Conservation (phyloP, 441 rosid species). For the Adansonia rubrostipa region DNA sequence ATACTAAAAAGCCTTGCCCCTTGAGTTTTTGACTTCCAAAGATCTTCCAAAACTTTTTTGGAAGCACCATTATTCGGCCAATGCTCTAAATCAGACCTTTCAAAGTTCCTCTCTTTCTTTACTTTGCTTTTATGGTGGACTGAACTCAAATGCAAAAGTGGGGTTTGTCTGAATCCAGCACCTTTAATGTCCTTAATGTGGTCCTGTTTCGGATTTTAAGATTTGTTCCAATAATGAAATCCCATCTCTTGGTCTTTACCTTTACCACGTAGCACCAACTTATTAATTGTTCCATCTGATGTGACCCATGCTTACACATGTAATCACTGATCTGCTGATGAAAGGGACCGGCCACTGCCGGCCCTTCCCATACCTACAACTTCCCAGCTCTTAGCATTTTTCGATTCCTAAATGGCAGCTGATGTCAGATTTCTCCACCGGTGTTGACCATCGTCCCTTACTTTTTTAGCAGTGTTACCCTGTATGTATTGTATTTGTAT, state of each 20-base stretch:
- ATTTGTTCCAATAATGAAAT: conserved; percentile 25
- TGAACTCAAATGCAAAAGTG: conserved; percentile 18
- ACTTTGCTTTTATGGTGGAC: neutral
- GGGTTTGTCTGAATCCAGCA: conserved; percentile 32
- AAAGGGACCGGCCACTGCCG: conserved; percentile 34
- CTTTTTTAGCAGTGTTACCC: neutral
- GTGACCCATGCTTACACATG: conserved; percentile 30
- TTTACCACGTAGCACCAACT: conserved; percentile 10
- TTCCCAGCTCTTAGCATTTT: neutral
- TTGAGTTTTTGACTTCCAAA: neutral
- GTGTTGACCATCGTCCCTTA: neutral
- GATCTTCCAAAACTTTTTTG: neutral
- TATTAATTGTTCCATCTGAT: conserved; percentile 28
- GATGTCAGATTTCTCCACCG: neutral
- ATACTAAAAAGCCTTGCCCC: conserved; percentile 29
- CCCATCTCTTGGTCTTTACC: conserved; percentile 30
- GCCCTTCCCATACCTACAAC: conserved; percentile 20
- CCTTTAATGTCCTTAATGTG: conserved; percentile 33
- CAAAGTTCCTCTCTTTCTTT: neutral
- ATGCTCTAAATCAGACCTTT: neutral
- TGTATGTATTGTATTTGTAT: neutral
- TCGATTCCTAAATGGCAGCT: conserved; percentile 18
- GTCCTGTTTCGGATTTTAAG: conserved; percentile 1
- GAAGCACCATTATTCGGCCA: neutral
- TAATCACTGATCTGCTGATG: conserved; percentile 33